Evolutionary conservation across 805 yeast species (phyloP).

Genomic region (Schizosaccharomyces octosporus): DNA sequence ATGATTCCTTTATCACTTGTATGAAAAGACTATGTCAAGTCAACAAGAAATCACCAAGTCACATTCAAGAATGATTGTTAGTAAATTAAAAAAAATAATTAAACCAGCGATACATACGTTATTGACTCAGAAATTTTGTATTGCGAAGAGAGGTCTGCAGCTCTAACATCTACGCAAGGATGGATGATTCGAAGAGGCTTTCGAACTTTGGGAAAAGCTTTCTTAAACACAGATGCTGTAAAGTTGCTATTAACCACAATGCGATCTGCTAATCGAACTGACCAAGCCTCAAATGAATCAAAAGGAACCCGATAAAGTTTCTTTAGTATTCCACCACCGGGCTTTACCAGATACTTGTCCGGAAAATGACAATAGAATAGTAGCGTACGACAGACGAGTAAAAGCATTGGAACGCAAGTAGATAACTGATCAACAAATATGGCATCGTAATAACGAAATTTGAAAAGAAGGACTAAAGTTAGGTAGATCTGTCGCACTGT

Average conservation of each 20-base stretch:
- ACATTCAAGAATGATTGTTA: not conserved
- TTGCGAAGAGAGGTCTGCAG: constrained; percentile 2
- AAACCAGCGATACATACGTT: not conserved
- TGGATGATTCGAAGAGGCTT: constrained; percentile 31
- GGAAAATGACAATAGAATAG: constrained; percentile 93
- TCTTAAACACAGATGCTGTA: constrained; percentile 43
- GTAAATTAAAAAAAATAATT: constrained; percentile 1
- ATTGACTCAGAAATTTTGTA: constrained; percentile 5
- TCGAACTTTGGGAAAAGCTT: constrained; percentile 26
- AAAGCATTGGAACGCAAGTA: constrained; percentile 54
- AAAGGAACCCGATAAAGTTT: constrained; percentile 55
- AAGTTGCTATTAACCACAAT: constrained; percentile 74
- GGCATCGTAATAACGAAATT: constrained; percentile 32
- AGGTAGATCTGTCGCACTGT: constrained; percentile 58
- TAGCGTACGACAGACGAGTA: constrained; percentile 16
- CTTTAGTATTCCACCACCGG: constrained; percentile 26
- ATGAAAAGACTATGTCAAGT: too few relatives aligned
- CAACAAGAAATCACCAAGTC: too few relatives aligned
- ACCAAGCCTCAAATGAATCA: constrained; percentile 58
- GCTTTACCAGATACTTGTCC: constrained; percentile 51
- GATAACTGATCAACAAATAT: constrained; percentile 75
- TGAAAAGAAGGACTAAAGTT: constrained; percentile 22
- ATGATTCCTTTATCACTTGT: too few relatives aligned
- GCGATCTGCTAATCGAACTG: constrained; percentile 51
- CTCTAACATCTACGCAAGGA: constrained; percentile 46